These are phyloP conservation scores for Jaltomata sinuosa DNA, from an alignment of 257 asterid species.

Conservation along the genomic window DNA sequence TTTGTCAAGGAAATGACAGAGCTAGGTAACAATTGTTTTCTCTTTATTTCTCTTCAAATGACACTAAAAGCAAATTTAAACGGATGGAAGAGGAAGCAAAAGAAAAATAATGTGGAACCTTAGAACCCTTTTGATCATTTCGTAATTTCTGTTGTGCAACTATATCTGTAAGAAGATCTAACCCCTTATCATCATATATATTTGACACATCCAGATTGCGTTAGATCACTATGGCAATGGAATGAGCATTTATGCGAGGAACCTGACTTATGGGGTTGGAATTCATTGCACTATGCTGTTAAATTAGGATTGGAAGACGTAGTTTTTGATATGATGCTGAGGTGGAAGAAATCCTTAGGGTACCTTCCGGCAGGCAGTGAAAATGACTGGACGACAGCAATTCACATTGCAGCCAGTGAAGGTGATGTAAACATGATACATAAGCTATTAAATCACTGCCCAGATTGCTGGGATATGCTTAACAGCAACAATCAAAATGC, in stretches of 20 bases:
- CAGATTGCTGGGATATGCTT: slow-evolving; percentile 18
- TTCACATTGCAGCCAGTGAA: slow-evolving; percentile 9
- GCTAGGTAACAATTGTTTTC: too few relatives aligned
- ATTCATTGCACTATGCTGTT: not conserved
- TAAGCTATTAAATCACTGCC: not conserved
- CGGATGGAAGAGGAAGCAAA: too few relatives aligned
- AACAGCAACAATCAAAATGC: slow-evolving; percentile 1
- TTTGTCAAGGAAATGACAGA: too few relatives aligned
- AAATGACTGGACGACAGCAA: not conserved
- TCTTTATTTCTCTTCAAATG: too few relatives aligned
- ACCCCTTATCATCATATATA: too few relatives aligned
- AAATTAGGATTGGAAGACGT: not conserved
- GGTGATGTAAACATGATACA: not conserved
- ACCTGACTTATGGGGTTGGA: not conserved
- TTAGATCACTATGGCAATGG: not conserved
- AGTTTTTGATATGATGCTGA: not conserved
- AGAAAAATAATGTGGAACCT: too few relatives aligned
- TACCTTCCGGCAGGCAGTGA: not conserved
- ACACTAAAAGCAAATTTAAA: too few relatives aligned
- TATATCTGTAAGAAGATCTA: too few relatives aligned
- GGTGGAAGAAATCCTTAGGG: not conserved
- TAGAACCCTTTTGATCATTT: too few relatives aligned
- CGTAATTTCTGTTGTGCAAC: too few relatives aligned
- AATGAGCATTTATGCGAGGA: not conserved
- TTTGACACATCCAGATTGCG: not conserved